Conservation (phyloP, 257 asterid genomes). For the Lithospermum erythrorhizon region DNA sequence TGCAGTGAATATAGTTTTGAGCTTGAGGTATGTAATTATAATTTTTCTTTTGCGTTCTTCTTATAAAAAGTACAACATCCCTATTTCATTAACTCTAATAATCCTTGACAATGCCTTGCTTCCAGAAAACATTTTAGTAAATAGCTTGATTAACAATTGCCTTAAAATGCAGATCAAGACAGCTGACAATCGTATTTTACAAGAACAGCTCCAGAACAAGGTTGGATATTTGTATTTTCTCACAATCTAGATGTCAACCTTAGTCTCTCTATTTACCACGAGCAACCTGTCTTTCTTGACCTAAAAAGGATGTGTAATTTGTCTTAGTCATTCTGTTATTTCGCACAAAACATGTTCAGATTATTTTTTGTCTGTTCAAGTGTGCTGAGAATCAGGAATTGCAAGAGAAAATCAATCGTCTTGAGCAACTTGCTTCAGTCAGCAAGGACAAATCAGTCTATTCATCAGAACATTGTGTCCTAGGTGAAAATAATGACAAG, state of each 20-base stretch:
- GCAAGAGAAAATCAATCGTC: constrained; percentile 37
- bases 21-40: constrained; percentile 55
- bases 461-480: constrained; percentile 31
- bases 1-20: constrained; percentile 81
- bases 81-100: too few species aligned
- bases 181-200: constrained; percentile 90
- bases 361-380: constrained; percentile 26
- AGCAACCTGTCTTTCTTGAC: not conserved
- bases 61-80: too few species aligned
- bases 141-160: too few species aligned
- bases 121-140: too few species aligned
- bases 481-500: constrained; percentile 51
- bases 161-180: constrained; percentile 62
- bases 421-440: constrained; percentile 56
- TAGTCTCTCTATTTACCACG: not conserved
- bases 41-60: too few species aligned
- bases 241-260: not conserved
- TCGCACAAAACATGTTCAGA: not conserved
- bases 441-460: constrained; percentile 25
- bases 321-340: too few species aligned
- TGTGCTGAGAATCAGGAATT: constrained; percentile 67
- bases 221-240: constrained; percentile 18
- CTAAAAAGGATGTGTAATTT: too few species aligned
- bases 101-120: too few species aligned
- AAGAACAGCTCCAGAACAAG: constrained; percentile 88